phyloP scores from a whole-genome alignment of 805 yeast genomes.

The Candida silvicultrix region DNA sequence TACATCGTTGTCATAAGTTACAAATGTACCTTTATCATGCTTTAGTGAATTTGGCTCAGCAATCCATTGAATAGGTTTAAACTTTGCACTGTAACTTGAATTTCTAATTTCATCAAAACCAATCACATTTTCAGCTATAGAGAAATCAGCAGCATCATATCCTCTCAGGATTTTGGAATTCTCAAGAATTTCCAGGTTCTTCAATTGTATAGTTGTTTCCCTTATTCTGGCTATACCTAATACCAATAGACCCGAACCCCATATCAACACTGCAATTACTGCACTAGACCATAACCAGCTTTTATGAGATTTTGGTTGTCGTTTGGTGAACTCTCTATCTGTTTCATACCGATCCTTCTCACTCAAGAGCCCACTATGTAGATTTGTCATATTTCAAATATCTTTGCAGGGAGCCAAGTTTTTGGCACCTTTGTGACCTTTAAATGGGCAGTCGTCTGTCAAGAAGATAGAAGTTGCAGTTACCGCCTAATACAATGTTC shows the following conservation, averaged over 20 bases:
- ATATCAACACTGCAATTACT: constrained; percentile 4
- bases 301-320: background rate
- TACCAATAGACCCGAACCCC: constrained; percentile 9
- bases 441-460: too few species aligned
- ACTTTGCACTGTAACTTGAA: constrained; percentile 48
- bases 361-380: background rate
- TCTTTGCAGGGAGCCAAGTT: too few species aligned
- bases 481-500: too few species aligned
- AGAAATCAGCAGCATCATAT: background rate
- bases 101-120: constrained; percentile 42
- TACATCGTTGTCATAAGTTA: constrained; percentile 38
- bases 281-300: constrained; percentile 6
- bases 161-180: background rate
- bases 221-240: constrained; percentile 8
- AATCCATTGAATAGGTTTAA: constrained; percentile 67
- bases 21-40: constrained; percentile 63
- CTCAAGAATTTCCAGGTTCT: constrained; percentile 5
- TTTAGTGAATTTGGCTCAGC: constrained; percentile 36
- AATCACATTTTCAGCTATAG: constrained; percentile 1
- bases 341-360: background rate
- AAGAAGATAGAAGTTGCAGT: too few species aligned
- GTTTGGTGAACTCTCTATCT: too few species aligned
- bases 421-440: too few species aligned
- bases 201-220: constrained; percentile 2
- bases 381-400: too few species aligned